Evolutionary conservation across 768 basidiomycete species (phyloP), one percentile per base, ranked within the genome.

Genomic region (Boletus subcaerulescens): DNA sequence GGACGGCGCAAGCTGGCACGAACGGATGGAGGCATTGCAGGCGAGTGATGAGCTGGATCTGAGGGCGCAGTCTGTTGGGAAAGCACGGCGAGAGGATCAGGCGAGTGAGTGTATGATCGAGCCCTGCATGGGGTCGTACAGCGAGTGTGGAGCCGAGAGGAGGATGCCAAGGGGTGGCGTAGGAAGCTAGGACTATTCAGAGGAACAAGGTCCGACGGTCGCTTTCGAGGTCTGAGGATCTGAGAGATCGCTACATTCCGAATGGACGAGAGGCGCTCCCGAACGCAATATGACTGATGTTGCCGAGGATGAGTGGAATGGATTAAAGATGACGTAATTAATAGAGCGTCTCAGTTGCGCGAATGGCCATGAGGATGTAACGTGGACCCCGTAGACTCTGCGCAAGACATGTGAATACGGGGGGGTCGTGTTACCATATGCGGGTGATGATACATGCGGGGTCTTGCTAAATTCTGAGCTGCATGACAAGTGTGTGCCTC

Each of bases 391-490:
- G 31, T 26, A 20, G 20, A 71, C 51, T 12, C 51, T 11, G 1
- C 0, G 0, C 0, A 4, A n/a, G 50, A 61, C 70, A 72, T 70
- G 66, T 67, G 66, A 71, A 72, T 55, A 29, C 33, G 13, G 48
- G 44, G 66, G 63, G 65, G 65, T 66, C 56, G 42, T 33, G 2
- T 36, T 60, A 0, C 60, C 36, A 8, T 1, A 58, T 60, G 8
- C 29, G 43, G 56, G 0, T 1, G 1, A 15, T 39, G 9, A 6
- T 22, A 0, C 2, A 7, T 18, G 24, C 12, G 65, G 66, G 67
- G 65, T 59, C 65, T 55, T 51, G 26, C 42, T 51, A 24, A 42
- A 50, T 24, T 24, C 24, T 24, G 24, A 24, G 5, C 24, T 24
- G 24, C 24, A 24, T 11, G 14, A 14, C n/a, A 35, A 11, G 14